These are phyloP conservation scores for Hippophae rhamnoides DNA, from an alignment of 306 rosid genomes.

Conservation along the genomic window DNA sequence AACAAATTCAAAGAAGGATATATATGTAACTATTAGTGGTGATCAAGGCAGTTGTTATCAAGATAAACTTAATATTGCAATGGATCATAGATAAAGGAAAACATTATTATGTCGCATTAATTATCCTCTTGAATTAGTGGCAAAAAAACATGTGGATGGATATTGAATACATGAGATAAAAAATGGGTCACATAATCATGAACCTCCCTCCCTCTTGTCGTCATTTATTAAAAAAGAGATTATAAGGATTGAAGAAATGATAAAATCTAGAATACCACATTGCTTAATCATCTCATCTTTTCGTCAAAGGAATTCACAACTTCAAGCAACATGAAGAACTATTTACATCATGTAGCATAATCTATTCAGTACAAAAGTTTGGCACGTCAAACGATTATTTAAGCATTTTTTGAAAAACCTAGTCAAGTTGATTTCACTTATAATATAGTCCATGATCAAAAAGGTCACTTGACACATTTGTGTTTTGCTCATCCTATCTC, in stretches of 20 bases:
- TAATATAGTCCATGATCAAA: background rate
- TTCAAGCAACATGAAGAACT: background rate
- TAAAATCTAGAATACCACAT: background rate
- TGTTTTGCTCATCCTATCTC: constrained; percentile 5
- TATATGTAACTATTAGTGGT: too few species aligned
- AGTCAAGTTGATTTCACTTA: background rate
- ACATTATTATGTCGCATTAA: background rate
- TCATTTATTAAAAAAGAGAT: background rate
- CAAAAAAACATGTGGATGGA: background rate
- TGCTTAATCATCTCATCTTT: background rate
- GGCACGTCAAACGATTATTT: background rate
- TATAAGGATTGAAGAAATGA: background rate
- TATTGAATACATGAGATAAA: background rate
- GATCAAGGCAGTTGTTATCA: too few species aligned
- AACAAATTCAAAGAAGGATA: too few species aligned
- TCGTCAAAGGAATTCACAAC: background rate
- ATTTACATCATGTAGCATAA: background rate
- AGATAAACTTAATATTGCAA: too few species aligned
- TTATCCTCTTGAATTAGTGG: background rate
- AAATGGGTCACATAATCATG: background rate
- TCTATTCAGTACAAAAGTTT: background rate
- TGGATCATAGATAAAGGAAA: too few species aligned
- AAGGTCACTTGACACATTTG: background rate
- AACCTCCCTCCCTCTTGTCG: background rate
- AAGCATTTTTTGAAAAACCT: background rate